Evolutionary conservation across 2,329 filamentous ascomycete genomes (phyloP).

Genomic region (Fusarium coicis): DNA sequence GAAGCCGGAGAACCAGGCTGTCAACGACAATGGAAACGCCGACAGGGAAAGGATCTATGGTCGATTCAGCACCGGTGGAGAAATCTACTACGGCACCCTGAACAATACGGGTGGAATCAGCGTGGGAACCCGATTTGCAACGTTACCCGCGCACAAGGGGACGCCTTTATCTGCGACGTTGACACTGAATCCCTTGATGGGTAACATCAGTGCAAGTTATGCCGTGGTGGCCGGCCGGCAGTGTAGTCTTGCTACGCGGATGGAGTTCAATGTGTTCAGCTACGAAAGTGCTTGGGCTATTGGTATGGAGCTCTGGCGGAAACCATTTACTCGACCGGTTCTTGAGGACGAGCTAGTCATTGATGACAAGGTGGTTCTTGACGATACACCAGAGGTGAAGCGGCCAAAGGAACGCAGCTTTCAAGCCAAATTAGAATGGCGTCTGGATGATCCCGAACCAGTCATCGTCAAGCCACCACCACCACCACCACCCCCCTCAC

Average conservation of each 20-base stretch:
- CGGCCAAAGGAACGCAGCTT: conserved; percentile 57
- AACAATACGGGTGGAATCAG: conserved; percentile 96
- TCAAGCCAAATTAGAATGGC: conserved; percentile 64
- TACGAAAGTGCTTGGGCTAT: conserved; percentile 96
- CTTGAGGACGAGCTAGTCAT: conserved; percentile 47
- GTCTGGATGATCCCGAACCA: conserved; percentile 54
- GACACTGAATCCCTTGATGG: conserved; percentile 94
- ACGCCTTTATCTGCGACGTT: conserved; percentile 94
- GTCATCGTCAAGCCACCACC: conserved; percentile 8
- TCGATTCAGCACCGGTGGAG: conserved; percentile 89
- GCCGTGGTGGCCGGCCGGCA: conserved; percentile 87
- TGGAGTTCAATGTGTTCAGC: conserved; percentile 98
- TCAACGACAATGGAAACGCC: conserved; percentile 37
- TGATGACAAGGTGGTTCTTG: conserved; percentile 42
- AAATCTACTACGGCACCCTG: conserved; percentile 93
- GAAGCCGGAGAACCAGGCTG: conserved; percentile 33
- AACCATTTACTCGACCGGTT: conserved; percentile 56
- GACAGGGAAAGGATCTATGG: conserved; percentile 75
- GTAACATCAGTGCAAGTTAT: conserved; percentile 90
- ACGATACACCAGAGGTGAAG: conserved; percentile 22
- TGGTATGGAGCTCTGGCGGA: conserved; percentile 92
- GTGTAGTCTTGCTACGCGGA: conserved; percentile 86
- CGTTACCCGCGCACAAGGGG: conserved; percentile 80
- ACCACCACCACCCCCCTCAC: neutral
- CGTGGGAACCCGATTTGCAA: conserved; percentile 88